Percentiles rank a stretch among this genome's conserved stretches.
phyloP scores from a whole-genome alignment of 1,139 yeast genomes.

The Taphrina wiesneri region DNA sequence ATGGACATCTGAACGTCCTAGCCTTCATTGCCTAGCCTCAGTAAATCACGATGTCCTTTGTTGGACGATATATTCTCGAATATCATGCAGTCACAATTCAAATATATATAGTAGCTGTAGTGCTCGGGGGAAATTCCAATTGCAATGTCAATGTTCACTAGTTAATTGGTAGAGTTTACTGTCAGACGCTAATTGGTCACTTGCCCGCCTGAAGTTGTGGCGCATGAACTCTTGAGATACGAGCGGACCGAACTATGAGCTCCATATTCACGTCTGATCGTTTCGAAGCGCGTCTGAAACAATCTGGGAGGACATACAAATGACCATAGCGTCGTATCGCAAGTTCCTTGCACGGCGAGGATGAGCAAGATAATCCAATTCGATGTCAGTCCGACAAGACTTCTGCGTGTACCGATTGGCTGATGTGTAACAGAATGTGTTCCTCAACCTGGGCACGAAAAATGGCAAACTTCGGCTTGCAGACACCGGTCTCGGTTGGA shows the following conservation, averaged over 20 bases:
- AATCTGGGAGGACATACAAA: background rate
- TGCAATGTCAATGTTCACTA: background rate
- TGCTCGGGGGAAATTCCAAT: background rate
- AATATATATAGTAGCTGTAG: too few species aligned
- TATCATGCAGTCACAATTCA: too few species aligned
- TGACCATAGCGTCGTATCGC: background rate
- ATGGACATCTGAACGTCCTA: too few species aligned
- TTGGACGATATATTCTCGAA: too few species aligned
- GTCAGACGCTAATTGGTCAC: too few species aligned
- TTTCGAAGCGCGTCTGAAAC: conserved; percentile 9
- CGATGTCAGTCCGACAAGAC: background rate
- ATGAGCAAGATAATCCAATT: conserved; percentile 23
- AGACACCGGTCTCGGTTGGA: conserved; percentile 96
- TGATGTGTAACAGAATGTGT: conserved; percentile 46
- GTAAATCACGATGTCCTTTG: too few species aligned
- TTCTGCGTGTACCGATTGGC: background rate
- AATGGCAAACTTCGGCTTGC: conserved; percentile 93
- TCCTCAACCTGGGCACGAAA: conserved; percentile 77
- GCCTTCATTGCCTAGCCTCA: too few species aligned
- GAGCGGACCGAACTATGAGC: background rate
- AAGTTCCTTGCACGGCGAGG: background rate
- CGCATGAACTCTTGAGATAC: background rate
- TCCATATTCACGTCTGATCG: background rate
- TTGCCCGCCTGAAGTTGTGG: too few species aligned
- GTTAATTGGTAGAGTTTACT: too few species aligned